Percentiles rank a stretch among this genome's conserved stretches.
phyloP scores from a whole-genome alignment of 805 yeast species.

The Ogataea populi-albae region DNA sequence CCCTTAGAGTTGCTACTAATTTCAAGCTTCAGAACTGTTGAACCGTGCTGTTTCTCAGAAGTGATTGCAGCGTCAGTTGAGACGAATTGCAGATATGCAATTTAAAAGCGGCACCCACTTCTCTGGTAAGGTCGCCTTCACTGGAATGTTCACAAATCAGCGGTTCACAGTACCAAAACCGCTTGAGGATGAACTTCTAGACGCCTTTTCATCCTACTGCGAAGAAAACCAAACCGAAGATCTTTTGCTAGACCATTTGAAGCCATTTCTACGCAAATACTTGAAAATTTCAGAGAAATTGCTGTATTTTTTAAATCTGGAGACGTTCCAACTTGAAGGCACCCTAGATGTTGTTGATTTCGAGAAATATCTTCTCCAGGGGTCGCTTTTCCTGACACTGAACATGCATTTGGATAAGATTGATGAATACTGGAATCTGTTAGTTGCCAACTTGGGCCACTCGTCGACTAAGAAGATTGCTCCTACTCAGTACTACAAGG shows the following conservation, averaged over 20 bases:
- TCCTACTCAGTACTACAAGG: constrained; percentile 14
- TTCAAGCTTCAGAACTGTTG: too few relatives aligned
- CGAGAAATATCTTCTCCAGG: constrained; percentile 40
- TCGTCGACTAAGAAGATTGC: not conserved
- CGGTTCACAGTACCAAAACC: constrained; percentile 36
- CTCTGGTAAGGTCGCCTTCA: constrained; percentile 9
- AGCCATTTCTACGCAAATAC: constrained; percentile 29
- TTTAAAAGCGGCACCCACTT: not conserved
- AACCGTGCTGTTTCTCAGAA: too few relatives aligned
- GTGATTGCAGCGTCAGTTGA: too few relatives aligned
- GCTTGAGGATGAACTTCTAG: constrained; percentile 44
- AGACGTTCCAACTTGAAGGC: constrained; percentile 36
- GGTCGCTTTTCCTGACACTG: constrained; percentile 40
- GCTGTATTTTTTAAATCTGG: constrained; percentile 26
- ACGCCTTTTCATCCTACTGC: constrained; percentile 39
- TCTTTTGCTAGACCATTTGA: constrained; percentile 33
- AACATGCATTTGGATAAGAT: constrained; percentile 32
- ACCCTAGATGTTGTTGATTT: constrained; percentile 44
- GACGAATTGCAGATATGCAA: too few relatives aligned
- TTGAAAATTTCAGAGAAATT: constrained; percentile 29
- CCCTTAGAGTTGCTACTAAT: too few relatives aligned
- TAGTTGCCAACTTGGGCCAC: constrained; percentile 28
- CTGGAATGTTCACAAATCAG: constrained; percentile 18
- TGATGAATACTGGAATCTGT: constrained; percentile 40
- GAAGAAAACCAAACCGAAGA: constrained; percentile 37